These are phyloP conservation scores for Neotropicomus parvogracilis DNA, from an alignment of 1,284 basidiomycete genomes.

Conservation along the genomic window DNA sequence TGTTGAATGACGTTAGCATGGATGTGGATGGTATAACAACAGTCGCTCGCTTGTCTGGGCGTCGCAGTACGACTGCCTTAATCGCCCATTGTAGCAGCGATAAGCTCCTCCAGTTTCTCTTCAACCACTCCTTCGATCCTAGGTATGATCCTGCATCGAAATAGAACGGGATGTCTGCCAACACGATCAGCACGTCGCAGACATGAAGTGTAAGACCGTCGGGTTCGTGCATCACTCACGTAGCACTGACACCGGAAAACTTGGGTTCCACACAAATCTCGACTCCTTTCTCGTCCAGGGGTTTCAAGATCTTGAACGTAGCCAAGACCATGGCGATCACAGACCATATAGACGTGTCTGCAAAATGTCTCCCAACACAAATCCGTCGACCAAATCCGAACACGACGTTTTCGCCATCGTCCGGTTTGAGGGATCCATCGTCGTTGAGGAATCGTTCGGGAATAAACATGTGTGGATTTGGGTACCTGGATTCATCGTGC, in stretches of 20 bases:
- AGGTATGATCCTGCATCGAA: background rate
- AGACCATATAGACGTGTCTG: too few species aligned
- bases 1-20: too few species aligned
- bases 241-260: background rate
- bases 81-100: background rate
- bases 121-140: background rate
- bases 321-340: background rate
- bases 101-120: background rate
- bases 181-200: background rate
- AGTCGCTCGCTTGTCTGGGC: too few species aligned
- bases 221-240: background rate
- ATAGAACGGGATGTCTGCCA: background rate
- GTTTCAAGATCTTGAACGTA: background rate
- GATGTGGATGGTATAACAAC: too few species aligned
- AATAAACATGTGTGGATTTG: too few species aligned
- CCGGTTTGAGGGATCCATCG: background rate
- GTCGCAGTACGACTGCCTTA: too few species aligned
- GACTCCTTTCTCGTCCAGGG: background rate
- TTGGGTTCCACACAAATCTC: background rate
- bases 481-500: background rate
- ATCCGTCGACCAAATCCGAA: background rate
- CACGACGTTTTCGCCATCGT: background rate
- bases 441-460: background rate
- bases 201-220: too few species aligned
- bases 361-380: background rate